phyloP scores from a whole-genome alignment of 805 yeast genomes.

The Kodamaea restingae region DNA sequence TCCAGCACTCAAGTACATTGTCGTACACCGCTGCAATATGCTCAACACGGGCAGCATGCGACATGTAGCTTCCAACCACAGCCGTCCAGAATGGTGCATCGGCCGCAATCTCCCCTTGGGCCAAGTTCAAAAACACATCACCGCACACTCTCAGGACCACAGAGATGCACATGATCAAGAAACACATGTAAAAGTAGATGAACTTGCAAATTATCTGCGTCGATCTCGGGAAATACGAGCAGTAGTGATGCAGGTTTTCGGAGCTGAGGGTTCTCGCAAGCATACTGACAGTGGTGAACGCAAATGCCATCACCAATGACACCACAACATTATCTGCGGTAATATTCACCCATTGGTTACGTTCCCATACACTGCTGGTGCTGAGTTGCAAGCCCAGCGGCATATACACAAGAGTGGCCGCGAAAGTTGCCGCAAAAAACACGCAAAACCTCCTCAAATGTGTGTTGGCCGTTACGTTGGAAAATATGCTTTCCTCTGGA shows the following conservation, averaged over 20 bases:
- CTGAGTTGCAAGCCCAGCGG: background rate
- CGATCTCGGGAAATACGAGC: constrained; percentile 14
- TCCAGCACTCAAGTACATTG: constrained; percentile 16
- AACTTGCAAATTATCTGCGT: constrained; percentile 16
- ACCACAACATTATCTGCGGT: constrained; percentile 25
- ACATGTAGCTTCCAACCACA: constrained; percentile 16
- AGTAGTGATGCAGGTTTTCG: constrained; percentile 12
- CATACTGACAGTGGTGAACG: constrained; percentile 10
- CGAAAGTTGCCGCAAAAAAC: background rate
- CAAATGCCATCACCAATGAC: constrained; percentile 15
- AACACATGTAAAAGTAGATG: constrained; percentile 21
- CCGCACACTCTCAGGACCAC: constrained; percentile 14
- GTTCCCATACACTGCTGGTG: constrained; percentile 5
- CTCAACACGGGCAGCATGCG: constrained; percentile 3
- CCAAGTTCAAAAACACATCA: constrained; percentile 20
- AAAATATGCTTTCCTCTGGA: background rate
- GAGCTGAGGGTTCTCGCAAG: constrained; percentile 12
- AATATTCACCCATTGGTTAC: constrained; percentile 10
- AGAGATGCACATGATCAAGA: constrained; percentile 13
- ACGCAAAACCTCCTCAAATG: background rate
- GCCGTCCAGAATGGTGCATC: constrained; percentile 13
- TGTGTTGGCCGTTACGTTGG: background rate
- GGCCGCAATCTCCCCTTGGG: constrained; percentile 1
- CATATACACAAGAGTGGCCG: background rate
- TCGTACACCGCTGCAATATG: constrained; percentile 9